Percentiles rank a stretch among this genome's conserved stretches.
phyloP scores from a whole-genome alignment of 441 rosid species.

The Gossypium laxum region DNA sequence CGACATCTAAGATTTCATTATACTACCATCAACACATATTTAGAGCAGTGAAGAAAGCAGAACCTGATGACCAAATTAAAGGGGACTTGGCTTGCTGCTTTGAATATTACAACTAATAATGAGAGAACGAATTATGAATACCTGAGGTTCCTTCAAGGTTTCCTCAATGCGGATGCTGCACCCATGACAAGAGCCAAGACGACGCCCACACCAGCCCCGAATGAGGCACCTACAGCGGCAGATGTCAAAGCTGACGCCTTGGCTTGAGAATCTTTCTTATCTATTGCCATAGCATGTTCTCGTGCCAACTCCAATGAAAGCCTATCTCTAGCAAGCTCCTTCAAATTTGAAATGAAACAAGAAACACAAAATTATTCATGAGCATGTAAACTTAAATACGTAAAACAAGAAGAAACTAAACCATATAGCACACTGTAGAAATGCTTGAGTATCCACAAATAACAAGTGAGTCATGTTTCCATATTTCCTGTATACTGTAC shows the following conservation, averaged over 20 bases:
- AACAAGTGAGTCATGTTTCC: not conserved
- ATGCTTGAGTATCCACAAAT: not conserved
- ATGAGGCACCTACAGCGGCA: constrained; percentile 83
- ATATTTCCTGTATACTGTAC: not conserved
- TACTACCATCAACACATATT: not conserved
- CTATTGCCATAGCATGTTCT: constrained; percentile 32
- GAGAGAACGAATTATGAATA: not conserved
- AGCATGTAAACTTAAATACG: not conserved
- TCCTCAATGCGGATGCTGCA: constrained; percentile 87
- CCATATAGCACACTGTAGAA: not conserved
- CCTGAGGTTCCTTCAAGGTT: constrained; percentile 83
- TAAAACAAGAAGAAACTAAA: constrained; percentile 3
- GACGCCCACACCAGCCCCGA: constrained; percentile 84
- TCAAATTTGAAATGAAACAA: constrained; percentile 16
- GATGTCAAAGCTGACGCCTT: constrained; percentile 67
- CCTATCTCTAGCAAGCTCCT: constrained; percentile 78
- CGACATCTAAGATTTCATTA: not conserved
- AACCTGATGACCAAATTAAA: not conserved
- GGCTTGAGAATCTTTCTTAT: constrained; percentile 34
- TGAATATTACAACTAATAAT: not conserved
- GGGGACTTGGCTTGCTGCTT: not conserved
- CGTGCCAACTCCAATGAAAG: constrained; percentile 51
- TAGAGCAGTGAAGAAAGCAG: constrained; percentile 1
- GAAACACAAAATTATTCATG: not conserved
- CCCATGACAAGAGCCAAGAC: constrained; percentile 95